Conservation (phyloP, 192 early-diverging fungal genomes). For the Backusella circina region DNA sequence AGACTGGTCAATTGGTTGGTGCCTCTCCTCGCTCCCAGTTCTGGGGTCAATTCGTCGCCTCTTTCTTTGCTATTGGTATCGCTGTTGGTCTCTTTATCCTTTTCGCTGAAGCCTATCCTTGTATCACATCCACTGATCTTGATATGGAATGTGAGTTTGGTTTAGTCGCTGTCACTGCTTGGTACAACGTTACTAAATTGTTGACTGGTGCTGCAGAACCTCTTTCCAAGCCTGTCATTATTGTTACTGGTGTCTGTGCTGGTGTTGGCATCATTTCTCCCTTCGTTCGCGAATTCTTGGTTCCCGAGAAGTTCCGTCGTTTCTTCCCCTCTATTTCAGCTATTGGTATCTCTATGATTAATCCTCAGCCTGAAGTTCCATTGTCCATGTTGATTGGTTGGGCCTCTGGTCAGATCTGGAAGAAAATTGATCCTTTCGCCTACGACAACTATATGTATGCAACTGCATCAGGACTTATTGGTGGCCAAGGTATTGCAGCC, state of each 20-base stretch:
- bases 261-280: conserved; percentile 35
- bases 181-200: conserved; percentile 38
- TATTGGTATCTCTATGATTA: conserved; percentile 52
- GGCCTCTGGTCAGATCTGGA: conserved; percentile 42
- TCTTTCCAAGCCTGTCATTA: conserved; percentile 35
- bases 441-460: conserved; percentile 41
- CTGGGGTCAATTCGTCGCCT: conserved; percentile 58
- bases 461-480: conserved; percentile 46
- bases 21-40: conserved; percentile 66
- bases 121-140: conserved; percentile 35
- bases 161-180: conserved; percentile 30
- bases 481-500: conserved; percentile 49
- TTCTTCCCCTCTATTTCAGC: conserved; percentile 47
- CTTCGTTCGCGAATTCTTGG: conserved; percentile 37
- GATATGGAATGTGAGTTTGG: conserved; percentile 31
- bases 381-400: conserved; percentile 48
- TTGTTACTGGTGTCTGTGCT: conserved; percentile 42
- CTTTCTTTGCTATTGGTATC: conserved; percentile 55
- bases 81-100: conserved; percentile 54
- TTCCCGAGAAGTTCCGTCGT: conserved; percentile 47
- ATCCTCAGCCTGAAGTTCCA: conserved; percentile 41
- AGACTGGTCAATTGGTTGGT: conserved; percentile 62
- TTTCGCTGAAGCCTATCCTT: conserved; percentile 63
- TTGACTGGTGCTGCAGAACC: conserved; percentile 38
- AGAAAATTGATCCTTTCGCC: conserved; percentile 10